Percentiles rank a stretch among this genome's conserved stretches.
phyloP scores from a whole-genome alignment of 345 rosid genomes.

The Eucalyptus cladocalyx region DNA sequence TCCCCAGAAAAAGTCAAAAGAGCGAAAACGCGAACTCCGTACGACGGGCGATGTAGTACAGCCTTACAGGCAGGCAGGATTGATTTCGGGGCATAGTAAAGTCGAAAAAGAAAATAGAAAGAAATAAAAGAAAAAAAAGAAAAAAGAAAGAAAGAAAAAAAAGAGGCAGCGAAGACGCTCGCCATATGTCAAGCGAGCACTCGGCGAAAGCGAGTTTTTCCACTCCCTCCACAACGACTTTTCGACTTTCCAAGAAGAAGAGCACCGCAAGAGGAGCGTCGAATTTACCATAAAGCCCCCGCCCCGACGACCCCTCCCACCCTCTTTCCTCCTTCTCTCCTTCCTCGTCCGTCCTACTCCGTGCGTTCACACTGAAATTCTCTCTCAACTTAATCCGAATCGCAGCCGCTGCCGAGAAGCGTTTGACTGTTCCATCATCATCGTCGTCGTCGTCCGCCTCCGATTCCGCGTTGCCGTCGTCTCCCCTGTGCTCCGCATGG shows the following conservation, averaged over 20 bases:
- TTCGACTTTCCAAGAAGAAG: neutral
- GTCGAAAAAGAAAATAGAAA: neutral
- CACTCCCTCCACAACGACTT: neutral
- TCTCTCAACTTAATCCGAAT: neutral
- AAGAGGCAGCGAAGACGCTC: neutral
- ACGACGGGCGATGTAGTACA: neutral
- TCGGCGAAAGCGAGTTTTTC: neutral
- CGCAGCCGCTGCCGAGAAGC: neutral
- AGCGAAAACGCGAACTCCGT: neutral
- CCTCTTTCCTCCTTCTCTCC: neutral
- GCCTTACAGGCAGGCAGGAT: neutral
- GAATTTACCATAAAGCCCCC: neutral
- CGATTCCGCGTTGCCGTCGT: neutral
- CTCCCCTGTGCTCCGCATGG: neutral
- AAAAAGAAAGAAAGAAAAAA: neutral
- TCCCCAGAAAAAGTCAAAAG: neutral
- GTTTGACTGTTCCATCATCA: neutral
- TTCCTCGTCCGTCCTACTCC: neutral
- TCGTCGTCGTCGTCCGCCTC: neutral
- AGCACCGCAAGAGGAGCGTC: neutral
- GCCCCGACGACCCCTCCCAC: neutral
- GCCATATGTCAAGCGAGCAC: neutral
- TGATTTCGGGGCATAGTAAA: neutral
- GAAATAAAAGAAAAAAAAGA: fast-evolving
- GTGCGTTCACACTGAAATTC: neutral